phyloP scores from a whole-genome alignment of 805 yeast species.

The Jamesozyma gamospora region DNA sequence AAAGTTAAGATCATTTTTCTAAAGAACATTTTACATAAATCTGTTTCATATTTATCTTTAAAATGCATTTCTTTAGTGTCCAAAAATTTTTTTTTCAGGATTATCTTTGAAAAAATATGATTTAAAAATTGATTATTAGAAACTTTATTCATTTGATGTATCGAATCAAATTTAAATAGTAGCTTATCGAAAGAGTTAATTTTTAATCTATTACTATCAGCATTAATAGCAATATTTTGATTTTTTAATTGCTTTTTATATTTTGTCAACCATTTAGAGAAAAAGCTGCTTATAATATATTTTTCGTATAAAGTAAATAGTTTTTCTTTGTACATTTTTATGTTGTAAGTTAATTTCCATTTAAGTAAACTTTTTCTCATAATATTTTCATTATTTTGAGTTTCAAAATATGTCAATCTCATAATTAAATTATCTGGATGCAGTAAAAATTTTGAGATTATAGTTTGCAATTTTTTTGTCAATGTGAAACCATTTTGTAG shows the following conservation, averaged over 20 bases:
- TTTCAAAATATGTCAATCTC: slow-evolving; percentile 17
- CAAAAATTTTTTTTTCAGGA: not conserved
- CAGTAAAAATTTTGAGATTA: slow-evolving; percentile 13
- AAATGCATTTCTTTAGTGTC: not conserved
- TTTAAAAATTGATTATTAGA: slow-evolving; percentile 21
- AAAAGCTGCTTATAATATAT: slow-evolving; percentile 5
- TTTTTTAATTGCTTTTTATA: not conserved
- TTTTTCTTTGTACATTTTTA: not conserved
- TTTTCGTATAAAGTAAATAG: slow-evolving; percentile 3
- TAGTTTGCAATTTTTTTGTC: slow-evolving; percentile 11
- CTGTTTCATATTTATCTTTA: not conserved
- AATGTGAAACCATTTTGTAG: slow-evolving; percentile 12
- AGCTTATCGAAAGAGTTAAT: slow-evolving; percentile 14
- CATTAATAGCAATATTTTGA: slow-evolving; percentile 6
- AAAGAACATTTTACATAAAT: not conserved
- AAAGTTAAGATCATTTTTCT: not conserved
- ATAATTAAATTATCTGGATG: slow-evolving; percentile 18
- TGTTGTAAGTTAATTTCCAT: slow-evolving; percentile 12
- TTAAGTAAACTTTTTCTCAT: slow-evolving; percentile 7
- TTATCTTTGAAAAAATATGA: slow-evolving; percentile 9
- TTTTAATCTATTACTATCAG: slow-evolving; percentile 10
- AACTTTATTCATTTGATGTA: slow-evolving; percentile 10
- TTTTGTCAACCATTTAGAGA: slow-evolving; percentile 1
- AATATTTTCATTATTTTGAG: slow-evolving; percentile 4
- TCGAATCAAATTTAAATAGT: slow-evolving; percentile 10